Base-by-base conservation (phyloP, 805 yeast genomes). In the Ogataea methylovora region DNA sequence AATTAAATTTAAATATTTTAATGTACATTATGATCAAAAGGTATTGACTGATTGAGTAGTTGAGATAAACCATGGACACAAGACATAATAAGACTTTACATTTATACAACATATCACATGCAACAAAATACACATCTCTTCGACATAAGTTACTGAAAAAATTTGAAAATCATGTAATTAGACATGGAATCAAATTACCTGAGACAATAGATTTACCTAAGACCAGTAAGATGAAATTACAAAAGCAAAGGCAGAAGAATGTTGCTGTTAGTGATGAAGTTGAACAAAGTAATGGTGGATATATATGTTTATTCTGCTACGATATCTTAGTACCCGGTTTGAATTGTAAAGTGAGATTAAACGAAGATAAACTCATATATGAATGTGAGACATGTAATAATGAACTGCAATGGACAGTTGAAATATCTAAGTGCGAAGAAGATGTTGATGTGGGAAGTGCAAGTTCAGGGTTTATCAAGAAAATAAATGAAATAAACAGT, bases 361-460 rank as follows among this genome's bases (percentile, higher is more conserved):
- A 24, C 24, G 5, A 39, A 29, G 37, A 40, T 27, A 24, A 30
- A 29, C 29, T 53, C 18, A 26, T 34, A 12, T 50, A 51, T 32
- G 30, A 30, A 20, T 54, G 59, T 34, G 33, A 43, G 41, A 26
- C 26, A 8, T 53, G 58, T 27, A 35, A 33, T 3, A 32, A 29
- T 18, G 22, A 27, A 5, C 45, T 38, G 8, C 42, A 39, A 11
- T 42, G 39, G 26, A 24, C 30, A 7, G 34, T 36, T 26, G 17
- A 14, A 10, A 19, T 43, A 13, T 24, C 25, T 2, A 36, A 28
- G 24, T 9, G 24, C 7, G 20, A 15, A 8, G 8, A 27, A 13
- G 10, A n/a, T 11, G 23, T 13, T 17, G 18, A 13, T 10, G 11
- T 10, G 5, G 22, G 26, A 34, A 33, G 28, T 28, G 39, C 33